Percentiles rank a stretch among this genome's conserved stretches.
phyloP scores from a whole-genome alignment of 306 rosid genomes.

The Corylus avellana region DNA sequence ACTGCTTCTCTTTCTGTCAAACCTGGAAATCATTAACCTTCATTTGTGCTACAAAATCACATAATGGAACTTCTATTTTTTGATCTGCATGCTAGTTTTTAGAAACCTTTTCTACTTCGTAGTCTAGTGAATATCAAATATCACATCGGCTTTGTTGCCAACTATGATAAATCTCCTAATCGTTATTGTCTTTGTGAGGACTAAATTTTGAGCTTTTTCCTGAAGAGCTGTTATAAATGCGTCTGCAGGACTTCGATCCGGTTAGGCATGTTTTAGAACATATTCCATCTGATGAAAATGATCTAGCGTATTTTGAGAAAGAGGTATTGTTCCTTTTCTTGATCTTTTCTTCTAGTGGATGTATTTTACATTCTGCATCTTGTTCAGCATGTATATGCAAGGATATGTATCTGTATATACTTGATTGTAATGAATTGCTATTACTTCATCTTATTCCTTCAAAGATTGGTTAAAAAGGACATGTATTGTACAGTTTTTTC shows the following conservation, averaged over 20 bases:
- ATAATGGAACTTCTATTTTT: slow-evolving; percentile 15
- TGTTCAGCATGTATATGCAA: slow-evolving; percentile 1
- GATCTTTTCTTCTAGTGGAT: slow-evolving; percentile 15
- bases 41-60: slow-evolving; percentile 12
- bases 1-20: not conserved
- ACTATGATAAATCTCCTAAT: not conserved
- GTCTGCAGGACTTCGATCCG: slow-evolving; percentile 88
- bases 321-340: slow-evolving; percentile 55
- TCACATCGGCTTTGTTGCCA: slow-evolving; percentile 17
- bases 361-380: slow-evolving; percentile 10
- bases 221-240: slow-evolving; percentile 27
- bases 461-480: not conserved
- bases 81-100: slow-evolving; percentile 22
- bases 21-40: not conserved
- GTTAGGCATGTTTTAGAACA: slow-evolving; percentile 78
- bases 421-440: slow-evolving; percentile 8
- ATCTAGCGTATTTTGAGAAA: slow-evolving; percentile 75
- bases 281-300: slow-evolving; percentile 69
- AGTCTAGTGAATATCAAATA: slow-evolving; percentile 10
- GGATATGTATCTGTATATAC: not conserved
- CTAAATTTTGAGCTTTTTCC: slow-evolving; percentile 20
- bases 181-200: slow-evolving; percentile 9
- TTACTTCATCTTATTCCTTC: not conserved
- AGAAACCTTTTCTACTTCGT: slow-evolving; percentile 14
- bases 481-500: not conserved